Conservation (phyloP, 2,329 filamentous ascomycete genomes). For the Pyrenophora tritici-repentis region DNA sequence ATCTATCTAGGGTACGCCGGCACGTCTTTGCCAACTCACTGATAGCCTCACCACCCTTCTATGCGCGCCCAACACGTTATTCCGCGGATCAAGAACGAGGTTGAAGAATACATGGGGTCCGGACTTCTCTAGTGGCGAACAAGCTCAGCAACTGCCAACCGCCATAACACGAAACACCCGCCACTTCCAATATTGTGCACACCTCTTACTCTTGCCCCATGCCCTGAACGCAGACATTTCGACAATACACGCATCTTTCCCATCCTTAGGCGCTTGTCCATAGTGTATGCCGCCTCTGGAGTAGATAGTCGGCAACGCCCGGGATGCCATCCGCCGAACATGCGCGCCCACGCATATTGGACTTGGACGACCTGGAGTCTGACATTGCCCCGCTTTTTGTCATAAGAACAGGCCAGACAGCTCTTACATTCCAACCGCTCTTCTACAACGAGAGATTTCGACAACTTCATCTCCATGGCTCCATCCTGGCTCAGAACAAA, state of each 20-base stretch:
- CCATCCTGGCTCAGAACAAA: conserved; percentile 13
- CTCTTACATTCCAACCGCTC: conserved; percentile 23
- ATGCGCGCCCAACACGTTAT: not conserved
- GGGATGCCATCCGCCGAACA: conserved; percentile 8
- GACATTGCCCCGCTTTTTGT: conserved; percentile 33
- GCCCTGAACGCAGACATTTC: not conserved
- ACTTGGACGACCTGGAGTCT: conserved; percentile 30
- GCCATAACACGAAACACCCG: not conserved
- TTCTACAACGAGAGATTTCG: conserved; percentile 35
- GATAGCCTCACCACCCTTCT: not conserved
- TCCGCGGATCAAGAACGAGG: not conserved
- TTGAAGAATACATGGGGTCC: not conserved
- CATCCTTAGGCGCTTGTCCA: not conserved
- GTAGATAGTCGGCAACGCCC: not conserved
- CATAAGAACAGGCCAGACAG: conserved; percentile 15
- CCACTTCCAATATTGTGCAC: not conserved
- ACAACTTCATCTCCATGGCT: conserved; percentile 4
- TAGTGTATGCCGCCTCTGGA: not conserved
- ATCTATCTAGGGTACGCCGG: conserved; percentile 1
- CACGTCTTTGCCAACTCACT: conserved; percentile 2
- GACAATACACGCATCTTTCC: not conserved
- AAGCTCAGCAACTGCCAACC: not conserved
- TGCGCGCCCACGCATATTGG: conserved; percentile 11
- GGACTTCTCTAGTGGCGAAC: conserved; percentile 2
- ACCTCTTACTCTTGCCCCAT: not conserved